Conservation (phyloP, 306 rosid genomes). For the Trifolium subterraneum region DNA sequence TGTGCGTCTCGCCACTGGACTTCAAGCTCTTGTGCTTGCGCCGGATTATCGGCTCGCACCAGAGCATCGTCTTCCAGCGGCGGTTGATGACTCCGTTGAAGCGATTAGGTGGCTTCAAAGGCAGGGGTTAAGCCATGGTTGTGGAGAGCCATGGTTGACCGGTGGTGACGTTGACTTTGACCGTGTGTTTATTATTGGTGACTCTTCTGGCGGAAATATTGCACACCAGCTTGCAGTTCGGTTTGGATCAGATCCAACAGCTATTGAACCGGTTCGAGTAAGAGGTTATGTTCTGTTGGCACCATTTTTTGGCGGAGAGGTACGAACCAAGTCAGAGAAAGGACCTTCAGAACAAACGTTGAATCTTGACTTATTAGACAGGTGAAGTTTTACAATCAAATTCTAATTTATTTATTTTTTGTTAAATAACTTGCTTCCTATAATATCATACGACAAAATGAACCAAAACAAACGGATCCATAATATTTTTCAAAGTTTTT, state of each 20-base stretch:
- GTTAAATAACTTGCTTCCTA: too few relatives aligned
- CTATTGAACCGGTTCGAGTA: conserved; percentile 56
- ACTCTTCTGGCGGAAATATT: conserved; percentile 91
- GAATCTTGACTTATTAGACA: conserved; percentile 74
- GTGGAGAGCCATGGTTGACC: conserved; percentile 65
- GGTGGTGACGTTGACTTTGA: conserved; percentile 57
- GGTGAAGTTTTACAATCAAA: conserved; percentile 46
- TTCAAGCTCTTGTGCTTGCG: conserved; percentile 57
- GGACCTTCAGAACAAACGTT: conserved; percentile 63
- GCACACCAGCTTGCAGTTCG: conserved; percentile 86
- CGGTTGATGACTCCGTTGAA: conserved; percentile 70
- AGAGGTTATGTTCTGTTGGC: conserved; percentile 75
- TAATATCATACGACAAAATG: too few relatives aligned
- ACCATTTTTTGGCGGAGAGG: conserved; percentile 91
- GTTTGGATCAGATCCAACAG: conserved; percentile 40
- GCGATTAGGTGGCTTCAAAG: conserved; percentile 74
- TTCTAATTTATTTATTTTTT: too few relatives aligned
- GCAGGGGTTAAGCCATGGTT: conserved; percentile 41
- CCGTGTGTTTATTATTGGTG: conserved; percentile 73
- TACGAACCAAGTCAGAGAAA: conserved; percentile 79
- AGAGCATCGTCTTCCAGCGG: conserved; percentile 80
- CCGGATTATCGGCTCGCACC: conserved; percentile 88
- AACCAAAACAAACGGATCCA: too few relatives aligned
- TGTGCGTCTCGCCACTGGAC: conserved; percentile 59
- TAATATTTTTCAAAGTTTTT: too few relatives aligned